A percentile compares a stretch with the other conserved stretches of the same genome.
These are phyloP conservation scores for Aspergillus wentii DNA, from an alignment of 495 filamentous ascomycete species.

Conservation along the genomic window DNA sequence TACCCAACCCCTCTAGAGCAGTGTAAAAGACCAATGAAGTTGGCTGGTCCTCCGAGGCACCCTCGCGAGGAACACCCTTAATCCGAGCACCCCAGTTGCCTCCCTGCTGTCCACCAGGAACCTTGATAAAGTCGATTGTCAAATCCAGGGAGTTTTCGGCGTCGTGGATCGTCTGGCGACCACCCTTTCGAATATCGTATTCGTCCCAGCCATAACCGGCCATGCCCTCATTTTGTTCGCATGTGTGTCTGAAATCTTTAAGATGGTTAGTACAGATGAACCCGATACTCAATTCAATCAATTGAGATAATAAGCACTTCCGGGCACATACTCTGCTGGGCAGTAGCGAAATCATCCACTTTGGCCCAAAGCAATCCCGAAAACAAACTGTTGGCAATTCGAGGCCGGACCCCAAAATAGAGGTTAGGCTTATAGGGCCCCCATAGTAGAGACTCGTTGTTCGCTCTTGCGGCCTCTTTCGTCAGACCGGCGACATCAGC, in stretches of 20 bases:
- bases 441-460: conserved; percentile 89
- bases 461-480: conserved; percentile 45
- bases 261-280: conserved; percentile 2
- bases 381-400: conserved; percentile 79
- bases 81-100: conserved; percentile 89
- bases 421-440: conserved; percentile 93
- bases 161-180: conserved; percentile 85
- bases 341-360: conserved; percentile 71
- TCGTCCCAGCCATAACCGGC: conserved; percentile 95
- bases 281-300: neutral
- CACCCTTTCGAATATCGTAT: conserved; percentile 84
- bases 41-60: conserved; percentile 58
- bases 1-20: conserved; percentile 70
- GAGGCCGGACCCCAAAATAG: conserved; percentile 89
- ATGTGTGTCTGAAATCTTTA: conserved; percentile 85
- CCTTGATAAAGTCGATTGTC: conserved; percentile 88
- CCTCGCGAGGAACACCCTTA: conserved; percentile 73
- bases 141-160: conserved; percentile 82
- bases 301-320: conserved; percentile 3
- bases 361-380: conserved; percentile 87
- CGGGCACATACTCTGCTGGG: conserved; percentile 70
- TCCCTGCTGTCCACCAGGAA: conserved; percentile 81
- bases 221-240: conserved; percentile 93
- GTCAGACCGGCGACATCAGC: conserved; percentile 34
- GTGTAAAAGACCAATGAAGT: conserved; percentile 78